These are phyloP conservation scores for Zizania latifolia DNA, from an alignment of 176 grass and related monocot species.

Conservation along the genomic window DNA sequence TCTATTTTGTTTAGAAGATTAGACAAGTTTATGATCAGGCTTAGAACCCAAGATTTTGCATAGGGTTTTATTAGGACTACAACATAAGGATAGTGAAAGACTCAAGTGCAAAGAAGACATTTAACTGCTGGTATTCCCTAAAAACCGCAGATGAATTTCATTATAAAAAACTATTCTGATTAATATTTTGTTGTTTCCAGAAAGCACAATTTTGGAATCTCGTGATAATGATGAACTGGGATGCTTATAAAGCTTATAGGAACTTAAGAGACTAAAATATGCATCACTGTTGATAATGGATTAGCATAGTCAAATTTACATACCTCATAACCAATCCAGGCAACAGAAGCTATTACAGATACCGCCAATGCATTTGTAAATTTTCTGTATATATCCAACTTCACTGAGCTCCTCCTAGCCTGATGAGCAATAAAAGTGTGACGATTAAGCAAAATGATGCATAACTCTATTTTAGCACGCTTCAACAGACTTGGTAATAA, in stretches of 20 bases:
- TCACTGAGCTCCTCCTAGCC: slow-evolving; percentile 85
- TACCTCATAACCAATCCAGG: slow-evolving; percentile 99
- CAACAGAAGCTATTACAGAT: slow-evolving; percentile 89
- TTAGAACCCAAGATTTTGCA: not conserved
- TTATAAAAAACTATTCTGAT: not conserved
- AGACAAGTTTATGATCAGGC: not conserved
- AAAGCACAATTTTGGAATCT: not conserved
- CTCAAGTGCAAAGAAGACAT: not conserved
- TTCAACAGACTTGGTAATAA: slow-evolving; percentile 18
- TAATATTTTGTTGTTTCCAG: not conserved
- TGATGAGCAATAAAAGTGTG: slow-evolving; percentile 36
- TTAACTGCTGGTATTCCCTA: not conserved
- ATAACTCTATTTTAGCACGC: not conserved
- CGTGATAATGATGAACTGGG: not conserved
- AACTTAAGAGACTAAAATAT: not conserved
- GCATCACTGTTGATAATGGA: not conserved
- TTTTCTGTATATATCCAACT: slow-evolving; percentile 93
- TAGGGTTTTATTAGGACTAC: not conserved
- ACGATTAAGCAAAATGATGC: slow-evolving; percentile 3
- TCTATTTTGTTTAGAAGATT: not conserved
- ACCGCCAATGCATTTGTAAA: slow-evolving; percentile 86
- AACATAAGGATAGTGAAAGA: not conserved
- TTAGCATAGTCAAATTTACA: not conserved
- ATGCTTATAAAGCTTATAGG: slow-evolving; percentile 3
- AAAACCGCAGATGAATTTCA: not conserved